Evolutionary conservation across 176 grass and related monocot species (phyloP).

Genomic region (Thalia dealbata): DNA sequence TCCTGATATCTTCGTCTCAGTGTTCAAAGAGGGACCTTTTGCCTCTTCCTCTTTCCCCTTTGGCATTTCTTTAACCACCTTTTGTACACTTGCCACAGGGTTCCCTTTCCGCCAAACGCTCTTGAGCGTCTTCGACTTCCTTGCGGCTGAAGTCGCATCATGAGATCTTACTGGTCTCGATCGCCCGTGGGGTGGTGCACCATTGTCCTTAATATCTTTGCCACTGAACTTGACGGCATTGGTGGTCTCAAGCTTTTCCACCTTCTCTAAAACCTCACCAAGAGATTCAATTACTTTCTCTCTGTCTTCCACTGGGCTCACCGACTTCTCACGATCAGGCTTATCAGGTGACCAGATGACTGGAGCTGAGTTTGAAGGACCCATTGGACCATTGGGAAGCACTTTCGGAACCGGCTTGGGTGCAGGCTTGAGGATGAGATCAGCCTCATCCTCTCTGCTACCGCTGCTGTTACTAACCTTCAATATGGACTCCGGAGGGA

Average conservation of each 20-base stretch:
- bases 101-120: slow-evolving; percentile 94
- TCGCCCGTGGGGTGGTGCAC: slow-evolving; percentile 31
- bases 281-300: slow-evolving; percentile 64
- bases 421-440: slow-evolving; percentile 61
- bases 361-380: slow-evolving; percentile 26
- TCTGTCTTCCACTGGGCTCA: slow-evolving; percentile 33
- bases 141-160: slow-evolving; percentile 17
- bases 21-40: not conserved
- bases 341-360: slow-evolving; percentile 16
- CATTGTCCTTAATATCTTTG: slow-evolving; percentile 15
- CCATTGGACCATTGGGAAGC: slow-evolving; percentile 32
- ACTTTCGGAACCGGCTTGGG: slow-evolving; percentile 39
- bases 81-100: slow-evolving; percentile 47
- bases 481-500: slow-evolving; percentile 40
- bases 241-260: slow-evolving; percentile 64
- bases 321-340: slow-evolving; percentile 18
- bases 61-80: slow-evolving; percentile 51
- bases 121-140: slow-evolving; percentile 59
- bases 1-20: slow-evolving; percentile 18
- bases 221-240: slow-evolving; percentile 19
- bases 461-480: slow-evolving; percentile 30
- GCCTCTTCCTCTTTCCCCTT: slow-evolving; percentile 20
- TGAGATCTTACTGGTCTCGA: slow-evolving; percentile 24
- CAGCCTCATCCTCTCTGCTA: slow-evolving; percentile 9
- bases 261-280: slow-evolving; percentile 77